A percentile compares a stretch with the other conserved stretches of the same genome.
Conservation (phyloP, 1,284 basidiomycete genomes). For the Malassezia equina region DNA sequence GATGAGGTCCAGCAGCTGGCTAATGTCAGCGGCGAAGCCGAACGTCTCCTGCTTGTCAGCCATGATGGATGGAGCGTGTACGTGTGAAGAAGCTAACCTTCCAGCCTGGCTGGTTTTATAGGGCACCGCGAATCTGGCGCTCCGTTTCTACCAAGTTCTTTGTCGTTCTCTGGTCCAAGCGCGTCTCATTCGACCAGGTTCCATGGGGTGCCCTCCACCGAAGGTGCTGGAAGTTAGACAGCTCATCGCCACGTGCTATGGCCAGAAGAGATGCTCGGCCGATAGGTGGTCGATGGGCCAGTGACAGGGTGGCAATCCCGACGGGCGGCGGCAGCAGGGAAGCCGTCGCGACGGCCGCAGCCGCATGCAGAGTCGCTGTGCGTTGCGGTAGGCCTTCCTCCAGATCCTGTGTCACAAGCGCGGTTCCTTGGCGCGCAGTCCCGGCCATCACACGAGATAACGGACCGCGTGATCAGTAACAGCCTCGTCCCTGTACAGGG, state of each 20-base stretch:
- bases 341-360: not conserved
- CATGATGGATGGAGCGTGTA: slow-evolving; percentile 23
- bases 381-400: not conserved
- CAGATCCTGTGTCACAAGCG: not conserved
- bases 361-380: not conserved
- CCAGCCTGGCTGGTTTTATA: slow-evolving; percentile 11
- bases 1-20: slow-evolving; percentile 47
- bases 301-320: not conserved
- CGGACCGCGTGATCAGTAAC: not conserved
- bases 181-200: slow-evolving; percentile 8
- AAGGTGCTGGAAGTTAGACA: slow-evolving; percentile 15
- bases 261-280: not conserved
- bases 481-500: not conserved
- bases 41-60: slow-evolving; percentile 43
- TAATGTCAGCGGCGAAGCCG: slow-evolving; percentile 46
- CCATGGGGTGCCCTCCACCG: slow-evolving; percentile 14
- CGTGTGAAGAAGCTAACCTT: not conserved
- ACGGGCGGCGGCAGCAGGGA: not conserved
- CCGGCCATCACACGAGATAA: not conserved
- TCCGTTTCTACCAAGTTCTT: slow-evolving; percentile 12
- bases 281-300: not conserved
- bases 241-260: not conserved
- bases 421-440: not conserved
- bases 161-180: slow-evolving; percentile 1
- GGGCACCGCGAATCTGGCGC: not conserved